Conservation (phyloP, 257 asterid genomes). For the Salvia rosmarinus region DNA sequence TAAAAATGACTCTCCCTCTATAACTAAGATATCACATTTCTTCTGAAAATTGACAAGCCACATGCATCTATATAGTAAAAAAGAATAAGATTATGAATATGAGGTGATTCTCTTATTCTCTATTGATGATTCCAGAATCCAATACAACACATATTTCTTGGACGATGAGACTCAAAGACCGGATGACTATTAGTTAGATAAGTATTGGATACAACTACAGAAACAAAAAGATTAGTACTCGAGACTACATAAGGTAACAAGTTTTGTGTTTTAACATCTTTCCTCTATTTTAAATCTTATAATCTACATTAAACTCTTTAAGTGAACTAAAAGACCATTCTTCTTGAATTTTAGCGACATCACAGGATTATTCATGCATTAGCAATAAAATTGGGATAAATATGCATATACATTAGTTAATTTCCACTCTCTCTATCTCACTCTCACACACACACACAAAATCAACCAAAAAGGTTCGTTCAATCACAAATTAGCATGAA, state of each 20-base stretch:
- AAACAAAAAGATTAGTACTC: neutral
- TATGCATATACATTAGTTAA: slow-evolving; percentile 1
- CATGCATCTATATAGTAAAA: slow-evolving; percentile 2
- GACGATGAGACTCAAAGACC: neutral
- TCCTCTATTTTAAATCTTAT: neutral
- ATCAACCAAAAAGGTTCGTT: neutral
- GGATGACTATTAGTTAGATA: slow-evolving; percentile 3
- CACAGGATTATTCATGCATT: neutral
- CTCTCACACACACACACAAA: neutral
- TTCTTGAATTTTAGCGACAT: neutral
- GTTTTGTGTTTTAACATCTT: neutral
- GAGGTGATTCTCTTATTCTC: neutral
- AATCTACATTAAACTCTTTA: slow-evolving; percentile 4
- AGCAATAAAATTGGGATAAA: neutral
- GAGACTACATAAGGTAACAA: slow-evolving; percentile 13
- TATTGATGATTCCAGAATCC: slow-evolving; percentile 9
- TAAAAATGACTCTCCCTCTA: neutral
- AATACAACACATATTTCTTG: neutral
- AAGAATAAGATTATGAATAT: neutral
- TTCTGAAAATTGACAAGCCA: neutral
- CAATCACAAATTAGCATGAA: slow-evolving; percentile 19
- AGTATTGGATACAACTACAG: neutral
- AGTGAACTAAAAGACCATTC: neutral
- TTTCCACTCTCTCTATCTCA: too few species aligned
- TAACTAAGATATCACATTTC: slow-evolving; percentile 2